These are phyloP conservation scores for Fallopia convolvulus DNA, from an alignment of 148 eudicot genomes.

Conservation along the genomic window DNA sequence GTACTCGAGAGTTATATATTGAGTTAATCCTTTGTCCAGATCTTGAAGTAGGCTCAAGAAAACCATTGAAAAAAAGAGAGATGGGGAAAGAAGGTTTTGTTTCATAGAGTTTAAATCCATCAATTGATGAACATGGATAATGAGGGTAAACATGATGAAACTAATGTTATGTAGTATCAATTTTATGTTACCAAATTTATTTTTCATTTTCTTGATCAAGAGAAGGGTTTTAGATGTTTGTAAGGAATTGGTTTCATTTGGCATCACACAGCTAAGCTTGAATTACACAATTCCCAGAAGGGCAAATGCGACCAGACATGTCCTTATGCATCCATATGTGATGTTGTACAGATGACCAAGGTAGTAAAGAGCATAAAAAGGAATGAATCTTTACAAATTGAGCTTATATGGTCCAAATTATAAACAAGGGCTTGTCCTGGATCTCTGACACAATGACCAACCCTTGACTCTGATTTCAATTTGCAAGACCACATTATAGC, in stretches of 20 bases:
- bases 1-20: not conserved
- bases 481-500: not conserved
- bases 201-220: not conserved
- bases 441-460: not conserved
- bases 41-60: not conserved
- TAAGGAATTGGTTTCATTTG: not conserved
- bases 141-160: not conserved
- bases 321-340: too few species aligned
- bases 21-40: not conserved
- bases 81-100: not conserved
- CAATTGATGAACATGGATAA: conserved; percentile 1
- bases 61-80: not conserved
- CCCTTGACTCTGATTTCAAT: not conserved
- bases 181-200: not conserved
- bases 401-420: not conserved
- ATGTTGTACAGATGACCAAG: too few species aligned
- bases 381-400: too few species aligned
- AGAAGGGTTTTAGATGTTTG: not conserved
- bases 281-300: too few species aligned
- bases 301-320: too few species aligned
- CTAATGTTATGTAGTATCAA: not conserved
- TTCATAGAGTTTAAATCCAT: not conserved
- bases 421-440: too few species aligned
- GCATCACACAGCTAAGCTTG: not conserved
- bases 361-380: too few species aligned